phyloP scores from a whole-genome alignment of 495 filamentous ascomycete genomes.

The Niebla homalea region DNA sequence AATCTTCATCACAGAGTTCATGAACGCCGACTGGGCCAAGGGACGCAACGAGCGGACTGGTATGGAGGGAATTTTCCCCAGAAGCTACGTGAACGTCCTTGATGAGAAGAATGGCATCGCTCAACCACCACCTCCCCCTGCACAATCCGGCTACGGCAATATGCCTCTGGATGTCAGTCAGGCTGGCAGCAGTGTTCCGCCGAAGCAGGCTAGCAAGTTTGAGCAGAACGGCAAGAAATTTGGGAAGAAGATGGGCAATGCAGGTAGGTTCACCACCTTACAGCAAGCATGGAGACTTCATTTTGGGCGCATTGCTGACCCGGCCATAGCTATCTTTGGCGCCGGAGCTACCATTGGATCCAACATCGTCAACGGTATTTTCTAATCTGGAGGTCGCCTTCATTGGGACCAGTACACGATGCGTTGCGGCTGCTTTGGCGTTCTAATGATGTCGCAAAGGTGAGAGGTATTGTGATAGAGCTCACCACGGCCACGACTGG shows the following conservation, averaged over 20 bases:
- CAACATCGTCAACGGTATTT: conserved; percentile 87
- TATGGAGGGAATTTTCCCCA: conserved; percentile 80
- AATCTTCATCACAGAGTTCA: conserved; percentile 70
- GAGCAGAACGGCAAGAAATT: conserved; percentile 44
- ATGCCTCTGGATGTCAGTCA: conserved; percentile 41
- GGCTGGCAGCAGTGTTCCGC: conserved; percentile 21
- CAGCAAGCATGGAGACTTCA: conserved; percentile 15
- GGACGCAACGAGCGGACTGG: conserved; percentile 70
- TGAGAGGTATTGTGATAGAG: too few species aligned
- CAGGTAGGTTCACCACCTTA: conserved; percentile 26
- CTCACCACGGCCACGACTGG: too few species aligned
- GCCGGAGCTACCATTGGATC: conserved; percentile 82
- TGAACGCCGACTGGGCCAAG: conserved; percentile 79
- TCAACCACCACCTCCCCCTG: conserved; percentile 16
- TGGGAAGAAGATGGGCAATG: conserved; percentile 44
- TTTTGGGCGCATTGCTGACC: neutral
- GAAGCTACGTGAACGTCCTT: conserved; percentile 63
- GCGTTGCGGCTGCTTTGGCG: too few species aligned
- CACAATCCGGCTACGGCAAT: conserved; percentile 37
- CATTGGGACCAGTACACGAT: too few species aligned
- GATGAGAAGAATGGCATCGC: conserved; percentile 26
- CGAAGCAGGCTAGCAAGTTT: conserved; percentile 30
- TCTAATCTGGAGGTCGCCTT: conserved; percentile 32
- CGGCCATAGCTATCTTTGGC: conserved; percentile 49
- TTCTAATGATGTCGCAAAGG: too few species aligned